A percentile compares a stretch with the other conserved stretches of the same genome.
Evolutionary conservation across 306 rosid genomes (phyloP).

Genomic region (Lithocarpus polystachyus): DNA sequence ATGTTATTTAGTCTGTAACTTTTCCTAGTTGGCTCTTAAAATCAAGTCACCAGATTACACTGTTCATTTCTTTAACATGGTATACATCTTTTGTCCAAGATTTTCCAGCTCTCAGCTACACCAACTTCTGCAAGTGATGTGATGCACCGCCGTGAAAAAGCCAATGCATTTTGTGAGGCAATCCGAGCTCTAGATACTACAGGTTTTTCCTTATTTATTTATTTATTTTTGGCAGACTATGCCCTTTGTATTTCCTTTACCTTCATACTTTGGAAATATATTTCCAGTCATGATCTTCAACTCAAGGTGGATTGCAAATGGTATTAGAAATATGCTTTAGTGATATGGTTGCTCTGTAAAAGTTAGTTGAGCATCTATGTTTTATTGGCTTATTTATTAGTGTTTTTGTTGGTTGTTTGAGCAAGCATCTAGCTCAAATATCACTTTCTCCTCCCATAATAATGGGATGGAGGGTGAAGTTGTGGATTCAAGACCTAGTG

Average conservation of each 20-base stretch:
- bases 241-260: not conserved
- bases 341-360: not conserved
- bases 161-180: slow-evolving; percentile 91
- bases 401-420: not conserved
- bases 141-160: slow-evolving; percentile 63
- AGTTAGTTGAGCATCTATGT: not conserved
- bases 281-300: slow-evolving; percentile 1
- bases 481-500: too few relatives aligned
- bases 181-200: slow-evolving; percentile 96
- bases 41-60: slow-evolving; percentile 8
- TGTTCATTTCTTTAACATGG: slow-evolving; percentile 59
- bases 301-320: not conserved
- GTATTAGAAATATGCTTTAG: slow-evolving; percentile 1
- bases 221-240: not conserved
- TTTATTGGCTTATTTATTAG: not conserved
- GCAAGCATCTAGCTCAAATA: not conserved
- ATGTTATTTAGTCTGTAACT: slow-evolving; percentile 17
- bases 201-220: slow-evolving; percentile 42
- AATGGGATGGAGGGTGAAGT: too few relatives aligned
- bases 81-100: slow-evolving; percentile 94
- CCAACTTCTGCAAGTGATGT: slow-evolving; percentile 55
- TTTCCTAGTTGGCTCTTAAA: slow-evolving; percentile 19
- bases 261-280: not conserved
- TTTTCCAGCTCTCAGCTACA: slow-evolving; percentile 68
- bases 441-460: not conserved